Conservation (phyloP, 768 basidiomycete species). For the Austroboletus eburneus region DNA sequence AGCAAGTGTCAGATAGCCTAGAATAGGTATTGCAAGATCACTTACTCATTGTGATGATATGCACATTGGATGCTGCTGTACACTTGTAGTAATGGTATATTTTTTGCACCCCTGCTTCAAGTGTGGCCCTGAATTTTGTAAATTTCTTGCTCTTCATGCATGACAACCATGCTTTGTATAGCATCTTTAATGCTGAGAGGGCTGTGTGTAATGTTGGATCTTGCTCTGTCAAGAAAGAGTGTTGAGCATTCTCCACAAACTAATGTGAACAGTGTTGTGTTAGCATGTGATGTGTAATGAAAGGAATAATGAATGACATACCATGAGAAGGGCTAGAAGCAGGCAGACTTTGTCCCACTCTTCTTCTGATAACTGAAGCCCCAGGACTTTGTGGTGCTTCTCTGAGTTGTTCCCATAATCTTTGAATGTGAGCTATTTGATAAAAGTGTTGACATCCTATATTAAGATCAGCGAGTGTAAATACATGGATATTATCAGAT, state of each 20-base stretch:
- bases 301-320: not conserved
- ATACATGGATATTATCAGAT: not conserved
- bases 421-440: constrained; percentile 3
- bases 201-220: not conserved
- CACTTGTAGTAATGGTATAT: not conserved
- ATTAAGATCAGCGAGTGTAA: constrained; percentile 1
- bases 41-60: constrained; percentile 11
- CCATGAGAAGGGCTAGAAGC: not conserved
- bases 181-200: not conserved
- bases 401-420: not conserved
- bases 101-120: constrained; percentile 3
- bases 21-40: not conserved
- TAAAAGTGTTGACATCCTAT: constrained; percentile 2
- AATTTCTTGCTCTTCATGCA: too few relatives aligned
- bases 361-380: not conserved
- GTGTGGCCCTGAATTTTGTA: not conserved
- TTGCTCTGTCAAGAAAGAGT: constrained; percentile 3
- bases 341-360: constrained; percentile 1
- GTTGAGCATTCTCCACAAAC: constrained; percentile 9
- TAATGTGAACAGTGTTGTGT: not conserved
- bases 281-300: not conserved
- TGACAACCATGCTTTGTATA: constrained; percentile 8
- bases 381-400: not conserved
- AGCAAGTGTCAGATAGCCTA: not conserved
- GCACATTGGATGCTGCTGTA: not conserved